A percentile compares a stretch with the other conserved stretches of the same genome.
Conservation (phyloP, 2,329 filamentous ascomycete species). For the Knoxdaviesia proteae region DNA sequence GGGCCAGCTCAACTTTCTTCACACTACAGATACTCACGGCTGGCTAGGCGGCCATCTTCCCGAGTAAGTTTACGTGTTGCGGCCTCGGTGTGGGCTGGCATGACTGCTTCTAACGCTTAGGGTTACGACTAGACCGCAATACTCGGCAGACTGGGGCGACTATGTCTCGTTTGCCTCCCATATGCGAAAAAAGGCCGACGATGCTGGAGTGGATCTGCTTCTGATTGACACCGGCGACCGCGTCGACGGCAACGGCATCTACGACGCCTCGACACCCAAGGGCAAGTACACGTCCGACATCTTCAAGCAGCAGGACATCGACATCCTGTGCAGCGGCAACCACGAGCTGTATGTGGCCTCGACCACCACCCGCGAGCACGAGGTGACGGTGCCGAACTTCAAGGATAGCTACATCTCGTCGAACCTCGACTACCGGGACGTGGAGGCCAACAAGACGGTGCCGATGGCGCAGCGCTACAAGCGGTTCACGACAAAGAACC, state of each 20-base stretch:
- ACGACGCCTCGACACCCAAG: constrained; percentile 74
- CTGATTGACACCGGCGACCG: constrained; percentile 90
- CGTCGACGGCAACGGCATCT: constrained; percentile 84
- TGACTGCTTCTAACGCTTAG: neutral
- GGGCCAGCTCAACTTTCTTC: constrained; percentile 94
- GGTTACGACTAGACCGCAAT: constrained; percentile 46
- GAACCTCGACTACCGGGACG: constrained; percentile 74
- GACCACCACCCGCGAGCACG: constrained; percentile 59
- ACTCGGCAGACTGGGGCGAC: constrained; percentile 93
- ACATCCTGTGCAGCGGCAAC: constrained; percentile 74
- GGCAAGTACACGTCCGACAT: constrained; percentile 80
- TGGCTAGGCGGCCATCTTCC: constrained; percentile 88
- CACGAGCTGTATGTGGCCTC: constrained; percentile 80
- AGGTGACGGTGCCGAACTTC: constrained; percentile 66
- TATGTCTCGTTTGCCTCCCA: constrained; percentile 84
- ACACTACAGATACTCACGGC: constrained; percentile 89
- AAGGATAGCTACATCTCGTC: constrained; percentile 66
- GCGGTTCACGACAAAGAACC: constrained; percentile 82
- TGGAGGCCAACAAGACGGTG: constrained; percentile 45
- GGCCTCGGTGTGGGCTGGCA: neutral
- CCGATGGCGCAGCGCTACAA: constrained; percentile 67
- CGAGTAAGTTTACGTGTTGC: constrained; percentile 35
- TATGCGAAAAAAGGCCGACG: constrained; percentile 59
- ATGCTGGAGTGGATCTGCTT: constrained; percentile 63
- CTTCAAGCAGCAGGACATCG: constrained; percentile 60